phyloP scores from a whole-genome alignment of 352 stramenopile species.

The Pythium utonaiense region DNA sequence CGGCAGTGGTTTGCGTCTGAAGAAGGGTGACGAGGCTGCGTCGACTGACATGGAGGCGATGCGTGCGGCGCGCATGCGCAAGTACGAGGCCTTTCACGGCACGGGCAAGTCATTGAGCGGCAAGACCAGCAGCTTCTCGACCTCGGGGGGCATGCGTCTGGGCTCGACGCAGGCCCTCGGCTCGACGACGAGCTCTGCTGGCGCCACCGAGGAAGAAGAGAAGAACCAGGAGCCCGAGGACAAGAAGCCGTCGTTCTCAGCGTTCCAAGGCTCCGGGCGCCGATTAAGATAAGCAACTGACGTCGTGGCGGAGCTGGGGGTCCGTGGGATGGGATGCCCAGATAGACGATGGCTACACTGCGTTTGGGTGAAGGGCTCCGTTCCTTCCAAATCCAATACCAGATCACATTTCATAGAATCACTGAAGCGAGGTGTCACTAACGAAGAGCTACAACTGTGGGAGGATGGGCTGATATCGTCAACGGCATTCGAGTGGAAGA shows the following conservation, averaged over 20 bases:
- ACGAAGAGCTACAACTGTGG: neutral
- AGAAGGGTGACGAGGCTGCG: constrained; percentile 55
- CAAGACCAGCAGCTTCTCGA: constrained; percentile 34
- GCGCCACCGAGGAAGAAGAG: constrained; percentile 33
- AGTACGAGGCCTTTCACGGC: constrained; percentile 84
- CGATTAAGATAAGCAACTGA: constrained; percentile 22
- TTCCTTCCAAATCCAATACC: neutral
- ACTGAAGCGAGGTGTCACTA: constrained; percentile 1
- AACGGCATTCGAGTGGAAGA: neutral
- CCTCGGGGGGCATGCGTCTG: constrained; percentile 24
- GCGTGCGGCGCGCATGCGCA: constrained; percentile 64
- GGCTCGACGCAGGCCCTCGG: constrained; percentile 6
- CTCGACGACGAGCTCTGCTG: constrained; percentile 4
- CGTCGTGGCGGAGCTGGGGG: neutral
- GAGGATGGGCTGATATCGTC: neutral
- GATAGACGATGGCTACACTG: constrained; percentile 2
- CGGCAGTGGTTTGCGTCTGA: constrained; percentile 62
- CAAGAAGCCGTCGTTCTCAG: constrained; percentile 32
- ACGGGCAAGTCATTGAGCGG: constrained; percentile 73
- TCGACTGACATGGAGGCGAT: constrained; percentile 63
- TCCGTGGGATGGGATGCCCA: neutral
- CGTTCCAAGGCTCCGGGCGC: constrained; percentile 68
- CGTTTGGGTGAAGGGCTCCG: too few species aligned
- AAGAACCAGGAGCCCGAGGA: constrained; percentile 34
- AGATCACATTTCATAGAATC: neutral